phyloP scores from a whole-genome alignment of 1,284 basidiomycete genomes.

The Chalciporus sp. region DNA sequence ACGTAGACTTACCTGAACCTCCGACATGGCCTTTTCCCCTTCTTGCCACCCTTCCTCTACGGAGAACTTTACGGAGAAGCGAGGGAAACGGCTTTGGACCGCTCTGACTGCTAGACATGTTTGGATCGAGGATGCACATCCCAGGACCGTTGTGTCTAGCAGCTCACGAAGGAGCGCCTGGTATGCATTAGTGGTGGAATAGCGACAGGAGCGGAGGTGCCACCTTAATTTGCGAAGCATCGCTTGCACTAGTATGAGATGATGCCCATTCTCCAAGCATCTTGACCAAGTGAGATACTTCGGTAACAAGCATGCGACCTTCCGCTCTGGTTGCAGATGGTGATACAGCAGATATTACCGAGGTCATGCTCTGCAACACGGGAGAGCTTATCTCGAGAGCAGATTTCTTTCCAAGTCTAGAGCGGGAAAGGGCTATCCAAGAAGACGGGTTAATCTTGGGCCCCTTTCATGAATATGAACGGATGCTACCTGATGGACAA shows the following conservation, averaged over 20 bases:
- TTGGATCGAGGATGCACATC: conserved; percentile 43
- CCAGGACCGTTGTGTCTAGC: conserved; percentile 42
- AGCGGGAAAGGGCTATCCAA: conserved; percentile 50
- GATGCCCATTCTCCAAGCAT: conserved; percentile 37
- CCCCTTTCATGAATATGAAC: neutral
- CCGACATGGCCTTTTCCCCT: conserved; percentile 40
- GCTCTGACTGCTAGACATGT: conserved; percentile 48
- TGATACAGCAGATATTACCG: conserved; percentile 35
- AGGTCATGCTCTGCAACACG: conserved; percentile 43
- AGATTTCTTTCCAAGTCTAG: conserved; percentile 47
- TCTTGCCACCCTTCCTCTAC: conserved; percentile 39
- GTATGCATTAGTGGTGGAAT: neutral
- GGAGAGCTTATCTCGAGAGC: conserved; percentile 47
- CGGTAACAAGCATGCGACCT: conserved; percentile 41
- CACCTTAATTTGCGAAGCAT: conserved; percentile 33
- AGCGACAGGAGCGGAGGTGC: neutral
- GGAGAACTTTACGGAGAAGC: conserved; percentile 39
- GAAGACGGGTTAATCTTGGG: neutral
- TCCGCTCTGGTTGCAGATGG: conserved; percentile 32
- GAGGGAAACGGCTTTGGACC: conserved; percentile 50
- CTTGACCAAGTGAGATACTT: conserved; percentile 36
- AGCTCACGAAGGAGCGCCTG: conserved; percentile 46
- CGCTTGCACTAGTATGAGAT: conserved; percentile 20
- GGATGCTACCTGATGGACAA: conserved; percentile 41
- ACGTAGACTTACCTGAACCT: conserved; percentile 42